Evolutionary conservation across 2,329 filamentous ascomycete genomes (phyloP).

Genomic region (Keithomyces neogunnii): DNA sequence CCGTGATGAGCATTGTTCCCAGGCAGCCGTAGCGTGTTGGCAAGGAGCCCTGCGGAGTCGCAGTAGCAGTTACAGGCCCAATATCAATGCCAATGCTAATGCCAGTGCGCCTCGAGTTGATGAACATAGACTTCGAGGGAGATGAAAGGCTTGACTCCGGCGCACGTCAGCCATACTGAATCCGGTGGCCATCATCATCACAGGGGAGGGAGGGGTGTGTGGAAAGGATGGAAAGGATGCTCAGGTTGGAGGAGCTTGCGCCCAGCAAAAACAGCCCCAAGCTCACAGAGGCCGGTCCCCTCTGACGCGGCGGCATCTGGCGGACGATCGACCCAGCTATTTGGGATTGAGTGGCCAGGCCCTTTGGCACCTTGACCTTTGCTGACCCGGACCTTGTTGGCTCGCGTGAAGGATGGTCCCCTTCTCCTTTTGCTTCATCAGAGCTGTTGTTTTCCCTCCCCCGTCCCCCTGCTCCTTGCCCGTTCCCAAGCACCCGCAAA

Average conservation of each 20-base stretch:
- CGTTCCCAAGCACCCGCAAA: too few relatives aligned
- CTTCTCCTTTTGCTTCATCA: too few relatives aligned
- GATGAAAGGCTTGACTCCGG: too few relatives aligned
- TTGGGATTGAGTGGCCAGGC: background rate
- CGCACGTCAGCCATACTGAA: too few relatives aligned
- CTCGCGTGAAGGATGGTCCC: background rate
- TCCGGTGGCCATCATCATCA: too few relatives aligned
- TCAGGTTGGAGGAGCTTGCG: background rate
- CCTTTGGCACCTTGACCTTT: background rate
- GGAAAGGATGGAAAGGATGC: too few relatives aligned
- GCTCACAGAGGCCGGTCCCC: background rate
- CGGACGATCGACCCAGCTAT: background rate
- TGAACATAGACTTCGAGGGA: background rate
- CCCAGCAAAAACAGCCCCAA: background rate
- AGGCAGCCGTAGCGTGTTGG: too few relatives aligned
- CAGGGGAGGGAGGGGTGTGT: too few relatives aligned
- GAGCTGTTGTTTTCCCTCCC: too few relatives aligned
- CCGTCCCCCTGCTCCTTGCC: too few relatives aligned
- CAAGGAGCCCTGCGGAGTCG: background rate
- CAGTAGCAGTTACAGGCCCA: background rate
- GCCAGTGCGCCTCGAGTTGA: background rate
- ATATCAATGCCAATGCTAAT: background rate
- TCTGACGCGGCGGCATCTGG: background rate
- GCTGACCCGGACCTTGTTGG: background rate
- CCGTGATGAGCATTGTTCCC: too few relatives aligned